Base-by-base conservation (phyloP, 1,139 yeast genomes). In the Yamadazyma pseudoaaseri region DNA sequence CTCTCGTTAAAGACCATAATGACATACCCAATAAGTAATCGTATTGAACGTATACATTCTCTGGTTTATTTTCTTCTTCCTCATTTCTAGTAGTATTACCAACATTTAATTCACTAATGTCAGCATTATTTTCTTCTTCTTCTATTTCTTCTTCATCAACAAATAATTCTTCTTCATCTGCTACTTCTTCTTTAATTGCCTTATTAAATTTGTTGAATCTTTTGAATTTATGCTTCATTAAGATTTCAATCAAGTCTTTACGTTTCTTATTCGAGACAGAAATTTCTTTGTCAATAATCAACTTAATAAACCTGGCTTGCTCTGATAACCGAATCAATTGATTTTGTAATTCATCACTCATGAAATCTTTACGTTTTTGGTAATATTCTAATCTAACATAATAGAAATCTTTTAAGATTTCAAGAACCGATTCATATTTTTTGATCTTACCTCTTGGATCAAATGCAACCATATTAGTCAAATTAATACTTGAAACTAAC, bases 401-500 rank as follows among this genome's bases (percentile, higher is more conserved):
- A 56, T 81, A 94, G 58, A 84, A 94, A 47, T 92, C 97, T 42
- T 68, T 72, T 48, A 94, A 66, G 27, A 94, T 92, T 35, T 89
- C 95, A 44, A 77, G 75, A 2, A 85, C 84, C 33, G 71, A 67
- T 11, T 79, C 82, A 56, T 90, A 94, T 54, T 78, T 86, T 54
- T 85, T 86, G 46, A 94, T 86, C 49, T 94, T 78, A 26, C 96
- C 96, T 39, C 76, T 74, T n/a, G 96, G 78, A 61, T 92, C 97
- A 62, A 94, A 94, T 0, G 96, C 95, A 39, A 92, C 96, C 96
- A 94, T 89, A 56, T 94, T 94, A 33, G 81, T 75, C 46, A 86
- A 68, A 56, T 76, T 81, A 27, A 92, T 65, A 8, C 83, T 67
- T 1, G 89, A 70, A 9, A 78, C 66, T 36, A 94, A 70, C 56